Percentiles rank a stretch among this genome's conserved stretches.
These are phyloP conservation scores for Pogostemon cablin DNA, from an alignment of 257 asterid species.

Conservation along the genomic window DNA sequence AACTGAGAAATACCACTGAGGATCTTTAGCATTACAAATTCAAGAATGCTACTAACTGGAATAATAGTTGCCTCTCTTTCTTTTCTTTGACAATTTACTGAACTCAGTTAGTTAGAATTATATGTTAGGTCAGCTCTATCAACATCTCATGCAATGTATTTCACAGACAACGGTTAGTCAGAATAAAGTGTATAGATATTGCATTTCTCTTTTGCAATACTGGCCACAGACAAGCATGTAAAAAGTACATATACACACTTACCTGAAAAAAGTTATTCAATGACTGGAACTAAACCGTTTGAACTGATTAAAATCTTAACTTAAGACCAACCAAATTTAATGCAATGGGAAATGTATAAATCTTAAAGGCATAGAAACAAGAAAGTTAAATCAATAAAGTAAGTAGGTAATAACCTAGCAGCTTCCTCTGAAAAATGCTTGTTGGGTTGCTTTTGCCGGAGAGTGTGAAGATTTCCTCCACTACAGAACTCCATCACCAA, in stretches of 20 bases:
- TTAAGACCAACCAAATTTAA: not conserved
- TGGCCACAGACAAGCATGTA: not conserved
- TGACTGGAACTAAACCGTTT: not conserved
- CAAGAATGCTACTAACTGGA: not conserved
- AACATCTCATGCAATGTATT: not conserved
- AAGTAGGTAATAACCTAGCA: constrained; percentile 49
- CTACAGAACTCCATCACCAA: constrained; percentile 94
- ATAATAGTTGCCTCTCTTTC: not conserved
- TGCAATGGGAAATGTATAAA: not conserved
- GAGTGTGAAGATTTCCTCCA: constrained; percentile 94
- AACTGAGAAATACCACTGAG: not conserved
- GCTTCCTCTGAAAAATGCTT: constrained; percentile 88
- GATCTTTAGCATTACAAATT: not conserved
- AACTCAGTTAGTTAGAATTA: not conserved
- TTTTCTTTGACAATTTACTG: constrained; percentile 1
- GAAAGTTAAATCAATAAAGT: constrained; percentile 22
- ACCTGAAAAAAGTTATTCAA: not conserved
- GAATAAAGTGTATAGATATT: no score
- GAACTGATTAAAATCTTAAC: not conserved
- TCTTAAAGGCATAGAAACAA: not conserved
- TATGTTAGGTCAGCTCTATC: not conserved
- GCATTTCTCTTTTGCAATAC: not conserved
- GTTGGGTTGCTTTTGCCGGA: constrained; percentile 86
- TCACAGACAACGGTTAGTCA: no score
- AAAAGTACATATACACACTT: not conserved